Percentiles rank a stretch among this genome's conserved stretches.
phyloP scores from a whole-genome alignment of 306 rosid species.

The Quercus gilva region DNA sequence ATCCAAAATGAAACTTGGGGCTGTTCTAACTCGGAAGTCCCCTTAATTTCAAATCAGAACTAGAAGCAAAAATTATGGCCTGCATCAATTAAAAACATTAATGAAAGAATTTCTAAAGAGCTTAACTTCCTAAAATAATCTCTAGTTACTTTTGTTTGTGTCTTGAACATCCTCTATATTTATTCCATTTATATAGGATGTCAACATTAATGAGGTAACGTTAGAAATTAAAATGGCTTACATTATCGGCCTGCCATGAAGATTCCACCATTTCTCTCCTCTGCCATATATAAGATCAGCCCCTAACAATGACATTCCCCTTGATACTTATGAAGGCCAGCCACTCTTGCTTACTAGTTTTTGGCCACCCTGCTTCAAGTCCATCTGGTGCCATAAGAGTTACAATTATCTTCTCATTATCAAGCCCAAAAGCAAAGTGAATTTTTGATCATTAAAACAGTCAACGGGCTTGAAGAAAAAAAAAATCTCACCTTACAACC shows the following conservation, averaged over 20 bases:
- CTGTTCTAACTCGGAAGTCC: constrained; percentile 40
- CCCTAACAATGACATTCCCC: constrained; percentile 47
- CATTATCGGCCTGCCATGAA: constrained; percentile 61
- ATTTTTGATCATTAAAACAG: background rate
- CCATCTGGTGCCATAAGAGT: constrained; percentile 57
- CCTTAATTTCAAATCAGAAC: background rate
- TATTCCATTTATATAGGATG: no score
- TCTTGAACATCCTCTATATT: no score
- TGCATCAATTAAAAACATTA: background rate
- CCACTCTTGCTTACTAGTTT: constrained; percentile 42
- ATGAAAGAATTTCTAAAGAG: no score
- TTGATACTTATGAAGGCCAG: constrained; percentile 49
- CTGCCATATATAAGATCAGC: constrained; percentile 55
- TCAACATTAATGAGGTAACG: no score
- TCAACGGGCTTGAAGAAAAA: background rate
- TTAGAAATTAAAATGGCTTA: background rate
- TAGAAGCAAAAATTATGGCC: no score
- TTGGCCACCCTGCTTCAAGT: background rate
- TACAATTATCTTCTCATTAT: constrained; percentile 42
- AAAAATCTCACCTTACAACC: background rate
- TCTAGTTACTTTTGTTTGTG: no score
- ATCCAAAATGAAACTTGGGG: constrained; percentile 37
- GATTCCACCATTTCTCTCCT: constrained; percentile 72
- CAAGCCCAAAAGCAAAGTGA: background rate
- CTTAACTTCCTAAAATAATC: no score